Base-by-base conservation (phyloP, 2,329 filamentous ascomycete genomes). In the Lasiodiplodia citricola region DNA sequence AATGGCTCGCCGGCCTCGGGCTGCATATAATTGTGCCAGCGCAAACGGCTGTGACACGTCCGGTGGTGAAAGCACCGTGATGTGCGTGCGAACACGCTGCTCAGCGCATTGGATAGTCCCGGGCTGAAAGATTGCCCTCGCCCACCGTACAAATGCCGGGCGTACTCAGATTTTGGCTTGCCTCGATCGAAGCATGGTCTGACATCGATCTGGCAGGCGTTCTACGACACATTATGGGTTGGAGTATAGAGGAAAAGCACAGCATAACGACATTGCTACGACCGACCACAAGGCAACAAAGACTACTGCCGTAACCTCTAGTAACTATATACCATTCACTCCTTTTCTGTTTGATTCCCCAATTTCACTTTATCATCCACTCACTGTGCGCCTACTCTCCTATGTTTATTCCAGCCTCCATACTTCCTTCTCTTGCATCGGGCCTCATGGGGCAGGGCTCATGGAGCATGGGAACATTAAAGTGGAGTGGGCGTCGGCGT, bases 191-290 rank as follows among this genome's bases (percentile, higher is more conserved):
- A 67, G 35, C 16, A 41, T 25, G 21, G 63, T 44, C 63, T 51
- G 44, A 16, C 16, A 31, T 28, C 31, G 35, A 21, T 55, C 44
- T 56, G 16, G 35, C 51, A 66, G 63, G 51, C 51, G 47, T 44
- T 23, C 25, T 44, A 41, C 52, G 52, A 41, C 25, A 38, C 6
- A 58, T 58, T 56, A 51, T 58, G 37, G 35, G 37, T 58, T 67
- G 51, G 55, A 58, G 37, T 57, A 51, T 54, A 67, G 41, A 51
- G 44, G 38, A 58, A 60, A 58, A 56, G 38, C 60, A 67, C 54
- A 57, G 52, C 65, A 58, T 67, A 67, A 67, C 65, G 65, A 67
- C 65, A 38, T 56, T 66, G 60, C 60, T 66, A 66, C 51, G 63
- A 66, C 63, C 23, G 31, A 56, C 28, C 60, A 64, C 21, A 28